Percentiles rank a stretch among this genome's conserved stretches.
Conservation (phyloP, 345 rosid genomes). For the Aquilaria malaccensis region DNA sequence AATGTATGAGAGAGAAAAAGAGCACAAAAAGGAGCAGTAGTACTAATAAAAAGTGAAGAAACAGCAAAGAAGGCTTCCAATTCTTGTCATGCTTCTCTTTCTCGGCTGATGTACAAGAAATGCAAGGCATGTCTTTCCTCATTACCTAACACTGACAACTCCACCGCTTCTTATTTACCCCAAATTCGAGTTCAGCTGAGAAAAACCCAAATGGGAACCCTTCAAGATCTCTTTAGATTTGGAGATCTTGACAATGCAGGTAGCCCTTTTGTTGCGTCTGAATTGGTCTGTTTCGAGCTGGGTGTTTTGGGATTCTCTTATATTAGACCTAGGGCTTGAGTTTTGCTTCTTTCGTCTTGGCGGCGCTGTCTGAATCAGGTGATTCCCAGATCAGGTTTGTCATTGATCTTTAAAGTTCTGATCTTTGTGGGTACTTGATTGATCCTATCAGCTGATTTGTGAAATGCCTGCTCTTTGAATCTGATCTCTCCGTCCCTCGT, state of each 20-base stretch:
- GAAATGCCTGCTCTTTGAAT: conserved; percentile 10
- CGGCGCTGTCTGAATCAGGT: neutral
- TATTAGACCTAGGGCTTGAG: conserved; percentile 11
- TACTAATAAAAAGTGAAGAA: conserved; percentile 13
- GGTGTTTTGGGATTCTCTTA: conserved; percentile 9
- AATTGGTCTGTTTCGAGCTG: conserved; percentile 8
- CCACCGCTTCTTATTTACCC: conserved; percentile 23
- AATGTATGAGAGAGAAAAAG: neutral
- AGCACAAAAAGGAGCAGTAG: neutral
- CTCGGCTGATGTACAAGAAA: conserved; percentile 18
- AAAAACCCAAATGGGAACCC: conserved; percentile 28
- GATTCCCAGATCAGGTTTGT: conserved; percentile 19
- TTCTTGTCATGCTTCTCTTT: conserved; percentile 20
- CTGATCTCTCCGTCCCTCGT: neutral
- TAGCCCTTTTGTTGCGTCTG: conserved; percentile 8
- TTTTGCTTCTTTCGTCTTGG: conserved; percentile 9
- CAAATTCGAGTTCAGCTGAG: conserved; percentile 11
- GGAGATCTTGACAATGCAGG: conserved; percentile 21
- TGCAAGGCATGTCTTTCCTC: conserved; percentile 34
- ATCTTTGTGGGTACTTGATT: conserved; percentile 15
- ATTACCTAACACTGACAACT: conserved; percentile 56
- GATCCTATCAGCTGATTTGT: conserved; percentile 5
- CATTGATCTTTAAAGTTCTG: conserved; percentile 13
- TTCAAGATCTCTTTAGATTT: conserved; percentile 18
- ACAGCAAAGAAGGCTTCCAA: conserved; percentile 33